A percentile compares a stretch with the other conserved stretches of the same genome.
Conservation (phyloP, 1,284 basidiomycete genomes). For the Apiotrichum montevideense region DNA sequence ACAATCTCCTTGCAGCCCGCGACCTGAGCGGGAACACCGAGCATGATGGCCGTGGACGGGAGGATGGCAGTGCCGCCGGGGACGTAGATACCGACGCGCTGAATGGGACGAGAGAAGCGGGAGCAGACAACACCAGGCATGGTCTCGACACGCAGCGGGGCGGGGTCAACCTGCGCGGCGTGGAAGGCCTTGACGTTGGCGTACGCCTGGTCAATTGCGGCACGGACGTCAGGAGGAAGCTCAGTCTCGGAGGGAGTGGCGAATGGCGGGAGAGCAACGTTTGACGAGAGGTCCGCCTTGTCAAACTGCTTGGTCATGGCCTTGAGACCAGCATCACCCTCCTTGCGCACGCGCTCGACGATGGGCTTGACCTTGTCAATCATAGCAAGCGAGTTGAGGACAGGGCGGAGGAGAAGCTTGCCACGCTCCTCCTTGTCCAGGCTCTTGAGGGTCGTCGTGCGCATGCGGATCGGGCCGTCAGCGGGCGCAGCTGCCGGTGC, state of each 20-base stretch:
- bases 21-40: slow-evolving; percentile 95
- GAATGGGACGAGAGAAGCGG: slow-evolving; percentile 87
- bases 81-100: slow-evolving; percentile 93
- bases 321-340: slow-evolving; percentile 81
- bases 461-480: slow-evolving; percentile 61
- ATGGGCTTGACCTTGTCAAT: slow-evolving; percentile 93
- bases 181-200: slow-evolving; percentile 88
- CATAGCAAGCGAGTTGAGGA: slow-evolving; percentile 90
- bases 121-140: slow-evolving; percentile 97
- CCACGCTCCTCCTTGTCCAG: slow-evolving; percentile 56
- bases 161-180: slow-evolving; percentile 67
- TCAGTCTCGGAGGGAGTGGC: slow-evolving; percentile 50
- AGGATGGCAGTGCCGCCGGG: slow-evolving; percentile 95
- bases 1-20: slow-evolving; percentile 90
- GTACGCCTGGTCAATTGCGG: slow-evolving; percentile 88
- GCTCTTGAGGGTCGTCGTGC: slow-evolving; percentile 59
- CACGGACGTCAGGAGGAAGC: slow-evolving; percentile 60
- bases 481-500: slow-evolving; percentile 38
- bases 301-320: slow-evolving; percentile 93
- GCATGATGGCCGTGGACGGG: slow-evolving; percentile 95
- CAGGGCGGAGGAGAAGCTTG: slow-evolving; percentile 77
- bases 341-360: slow-evolving; percentile 73
- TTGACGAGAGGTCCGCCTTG: slow-evolving; percentile 53
- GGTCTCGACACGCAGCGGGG: slow-evolving; percentile 79
- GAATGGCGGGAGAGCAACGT: slow-evolving; percentile 49